Conservation (phyloP, 257 asterid species). For the Solanum tarijense region DNA sequence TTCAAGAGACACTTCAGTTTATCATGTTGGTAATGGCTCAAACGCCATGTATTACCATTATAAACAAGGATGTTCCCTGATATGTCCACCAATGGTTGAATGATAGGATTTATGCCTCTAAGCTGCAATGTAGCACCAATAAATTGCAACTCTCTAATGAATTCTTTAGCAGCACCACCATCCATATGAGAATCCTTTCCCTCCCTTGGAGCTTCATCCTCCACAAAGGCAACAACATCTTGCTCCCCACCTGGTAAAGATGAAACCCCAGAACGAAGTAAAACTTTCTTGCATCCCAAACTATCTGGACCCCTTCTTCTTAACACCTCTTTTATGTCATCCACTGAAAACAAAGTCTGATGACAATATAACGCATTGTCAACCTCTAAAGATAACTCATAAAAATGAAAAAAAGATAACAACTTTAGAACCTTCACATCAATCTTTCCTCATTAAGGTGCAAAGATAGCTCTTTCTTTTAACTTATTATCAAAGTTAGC, state of each 20-base stretch:
- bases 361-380: neutral
- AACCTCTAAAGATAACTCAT: neutral
- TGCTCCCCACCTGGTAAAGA: slow-evolving; percentile 7
- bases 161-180: slow-evolving; percentile 7
- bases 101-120: slow-evolving; percentile 56
- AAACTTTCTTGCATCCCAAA: slow-evolving; percentile 45
- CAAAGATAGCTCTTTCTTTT: neutral
- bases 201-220: slow-evolving; percentile 10
- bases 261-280: slow-evolving; percentile 16
- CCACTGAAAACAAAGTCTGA: slow-evolving; percentile 39
- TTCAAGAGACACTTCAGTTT: neutral
- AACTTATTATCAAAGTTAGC: neutral
- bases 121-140: slow-evolving; percentile 90
- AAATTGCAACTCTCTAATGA: slow-evolving; percentile 37
- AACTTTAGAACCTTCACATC: neutral
- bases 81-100: slow-evolving; percentile 70
- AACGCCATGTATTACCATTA: slow-evolving; percentile 44
- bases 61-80: slow-evolving; percentile 76
- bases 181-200: neutral
- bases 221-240: slow-evolving; percentile 11
- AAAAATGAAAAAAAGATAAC: neutral
- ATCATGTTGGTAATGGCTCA: neutral
- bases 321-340: slow-evolving; percentile 47
- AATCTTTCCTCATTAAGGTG: neutral
- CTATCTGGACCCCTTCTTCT: slow-evolving; percentile 90